These are phyloP conservation scores for Neurospora sp. DNA, from an alignment of 495 filamentous ascomycete species.

Conservation along the genomic window DNA sequence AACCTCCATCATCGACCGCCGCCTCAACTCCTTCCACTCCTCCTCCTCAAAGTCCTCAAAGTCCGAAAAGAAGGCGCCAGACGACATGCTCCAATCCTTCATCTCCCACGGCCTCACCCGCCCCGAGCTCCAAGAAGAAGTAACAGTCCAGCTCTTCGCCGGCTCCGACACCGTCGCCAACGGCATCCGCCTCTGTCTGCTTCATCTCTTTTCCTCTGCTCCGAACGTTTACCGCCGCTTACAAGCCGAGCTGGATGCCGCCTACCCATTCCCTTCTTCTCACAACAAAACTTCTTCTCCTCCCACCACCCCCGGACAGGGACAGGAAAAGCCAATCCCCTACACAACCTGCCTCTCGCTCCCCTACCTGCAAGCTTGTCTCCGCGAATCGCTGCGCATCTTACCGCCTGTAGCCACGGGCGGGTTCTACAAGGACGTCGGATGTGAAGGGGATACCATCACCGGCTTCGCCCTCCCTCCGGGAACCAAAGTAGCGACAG, in stretches of 20 bases:
- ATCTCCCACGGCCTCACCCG: constrained; percentile 30
- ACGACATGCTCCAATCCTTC: constrained; percentile 35
- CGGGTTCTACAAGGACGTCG: constrained; percentile 33
- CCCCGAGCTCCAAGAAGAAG: constrained; percentile 31
- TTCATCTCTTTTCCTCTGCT: constrained; percentile 37
- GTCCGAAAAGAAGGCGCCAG: background rate
- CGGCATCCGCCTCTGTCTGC: constrained; percentile 43
- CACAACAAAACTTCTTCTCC: constrained; percentile 16
- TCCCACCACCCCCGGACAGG: constrained; percentile 17
- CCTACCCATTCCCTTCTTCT: constrained; percentile 6
- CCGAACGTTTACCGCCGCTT: constrained; percentile 37
- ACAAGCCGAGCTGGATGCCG: constrained; percentile 45
- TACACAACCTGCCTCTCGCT: constrained; percentile 24
- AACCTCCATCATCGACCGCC: constrained; percentile 12
- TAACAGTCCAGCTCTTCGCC: constrained; percentile 39
- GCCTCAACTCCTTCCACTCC: constrained; percentile 10
- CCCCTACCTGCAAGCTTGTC: constrained; percentile 35
- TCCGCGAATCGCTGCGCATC: constrained; percentile 38
- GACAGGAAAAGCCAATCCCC: constrained; percentile 22
- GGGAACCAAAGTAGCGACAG: constrained; percentile 19
- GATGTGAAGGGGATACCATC: constrained; percentile 16
- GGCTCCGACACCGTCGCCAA: constrained; percentile 57
- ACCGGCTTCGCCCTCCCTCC: constrained; percentile 16
- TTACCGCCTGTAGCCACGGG: constrained; percentile 30
- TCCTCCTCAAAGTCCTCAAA: constrained; percentile 9